Evolutionary conservation across 1,139 yeast species (phyloP).

Genomic region (Geotrichum cucujoidarum): DNA sequence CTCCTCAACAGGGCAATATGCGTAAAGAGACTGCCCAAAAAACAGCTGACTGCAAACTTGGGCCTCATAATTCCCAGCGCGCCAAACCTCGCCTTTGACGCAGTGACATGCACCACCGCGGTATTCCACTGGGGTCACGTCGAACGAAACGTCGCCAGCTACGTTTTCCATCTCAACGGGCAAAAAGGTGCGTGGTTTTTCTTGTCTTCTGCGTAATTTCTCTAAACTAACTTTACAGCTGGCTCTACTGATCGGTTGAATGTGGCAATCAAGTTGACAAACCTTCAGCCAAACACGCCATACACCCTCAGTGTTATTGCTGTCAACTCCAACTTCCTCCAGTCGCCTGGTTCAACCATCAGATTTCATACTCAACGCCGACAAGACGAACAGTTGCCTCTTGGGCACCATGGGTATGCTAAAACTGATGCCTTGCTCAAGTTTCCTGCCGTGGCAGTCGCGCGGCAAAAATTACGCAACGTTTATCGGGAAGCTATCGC

Average conservation of each 20-base stretch:
- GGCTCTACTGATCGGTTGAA: conserved; percentile 38
- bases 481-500: too few relatives aligned
- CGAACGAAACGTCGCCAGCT: conserved; percentile 37
- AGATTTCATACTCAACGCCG: conserved; percentile 28
- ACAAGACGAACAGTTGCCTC: conserved; percentile 20
- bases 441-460: too few relatives aligned
- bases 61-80: conserved; percentile 54
- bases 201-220: too few relatives aligned
- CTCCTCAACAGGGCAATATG: conserved; percentile 43
- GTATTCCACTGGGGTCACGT: conserved; percentile 54
- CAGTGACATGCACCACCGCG: conserved; percentile 46
- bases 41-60: conserved; percentile 45
- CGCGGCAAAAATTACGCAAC: too few relatives aligned
- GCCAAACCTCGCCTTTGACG: conserved; percentile 53
- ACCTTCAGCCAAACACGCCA: conserved; percentile 44
- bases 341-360: conserved; percentile 30
- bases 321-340: conserved; percentile 37
- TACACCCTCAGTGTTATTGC: conserved; percentile 56
- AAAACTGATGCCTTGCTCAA: too few relatives aligned
- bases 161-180: conserved; percentile 47
- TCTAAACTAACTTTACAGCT: conserved; percentile 20
- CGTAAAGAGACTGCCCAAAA: conserved; percentile 46
- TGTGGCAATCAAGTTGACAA: conserved; percentile 39
- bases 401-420: conserved; percentile 3
- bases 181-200: conserved; percentile 32